Conservation (phyloP, 257 asterid genomes). For the Solanum virginianum region DNA sequence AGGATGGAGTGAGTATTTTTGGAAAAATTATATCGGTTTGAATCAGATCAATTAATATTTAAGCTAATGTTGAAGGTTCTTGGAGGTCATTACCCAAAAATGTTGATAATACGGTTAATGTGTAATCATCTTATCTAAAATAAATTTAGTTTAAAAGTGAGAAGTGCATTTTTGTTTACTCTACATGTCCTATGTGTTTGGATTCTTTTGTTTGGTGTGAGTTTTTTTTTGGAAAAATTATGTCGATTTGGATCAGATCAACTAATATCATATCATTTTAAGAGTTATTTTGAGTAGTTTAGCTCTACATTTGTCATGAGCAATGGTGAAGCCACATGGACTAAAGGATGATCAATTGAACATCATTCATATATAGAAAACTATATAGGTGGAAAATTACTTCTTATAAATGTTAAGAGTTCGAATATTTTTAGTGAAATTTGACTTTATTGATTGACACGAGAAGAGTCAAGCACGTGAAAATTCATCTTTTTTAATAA, state of each 20-base stretch:
- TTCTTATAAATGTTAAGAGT: background rate
- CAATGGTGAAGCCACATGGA: background rate
- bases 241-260: background rate
- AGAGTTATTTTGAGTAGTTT: background rate
- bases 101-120: slow-evolving; percentile 20
- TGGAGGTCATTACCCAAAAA: slow-evolving; percentile 86
- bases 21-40: no score
- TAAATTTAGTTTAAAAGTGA: no score
- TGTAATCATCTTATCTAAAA: background rate
- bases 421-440: background rate
- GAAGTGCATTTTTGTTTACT: background rate
- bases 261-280: background rate
- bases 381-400: no score
- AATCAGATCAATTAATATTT: slow-evolving; percentile 6
- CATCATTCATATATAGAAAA: no score
- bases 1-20: no score
- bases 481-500: no score
- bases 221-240: background rate
- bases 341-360: background rate
- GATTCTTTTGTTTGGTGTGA: background rate
- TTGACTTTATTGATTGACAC: background rate
- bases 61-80: slow-evolving; percentile 68
- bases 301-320: background rate
- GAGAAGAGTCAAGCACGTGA: background rate
- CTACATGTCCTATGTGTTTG: background rate